Percentiles rank a stretch among this genome's conserved stretches.
Conservation (phyloP, 345 rosid genomes). For the Rubroshorea leprosula region DNA sequence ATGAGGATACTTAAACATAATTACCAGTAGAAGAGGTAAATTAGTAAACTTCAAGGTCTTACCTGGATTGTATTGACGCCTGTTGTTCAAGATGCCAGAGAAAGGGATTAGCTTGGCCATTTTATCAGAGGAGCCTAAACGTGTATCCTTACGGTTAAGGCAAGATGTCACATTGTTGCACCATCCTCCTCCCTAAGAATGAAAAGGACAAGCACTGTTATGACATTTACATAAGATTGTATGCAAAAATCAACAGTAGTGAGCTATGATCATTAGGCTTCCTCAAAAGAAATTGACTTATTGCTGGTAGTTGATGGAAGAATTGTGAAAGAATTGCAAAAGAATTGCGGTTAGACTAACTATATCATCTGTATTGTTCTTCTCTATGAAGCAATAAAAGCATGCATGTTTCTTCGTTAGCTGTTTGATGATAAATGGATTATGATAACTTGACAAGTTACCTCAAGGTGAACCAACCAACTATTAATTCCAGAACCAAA, state of each 20-base stretch:
- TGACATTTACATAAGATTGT: slow-evolving; percentile 10
- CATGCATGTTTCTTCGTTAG: no score
- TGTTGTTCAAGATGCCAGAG: slow-evolving; percentile 76
- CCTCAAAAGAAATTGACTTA: neutral
- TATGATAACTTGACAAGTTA: slow-evolving; percentile 23
- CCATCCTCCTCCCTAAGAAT: slow-evolving; percentile 81
- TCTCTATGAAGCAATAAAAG: neutral
- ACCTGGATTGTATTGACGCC: slow-evolving; percentile 63
- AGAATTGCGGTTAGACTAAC: neutral
- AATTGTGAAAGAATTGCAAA: no score
- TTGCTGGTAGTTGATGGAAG: neutral
- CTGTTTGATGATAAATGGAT: neutral
- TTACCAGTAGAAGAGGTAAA: neutral
- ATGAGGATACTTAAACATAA: neutral
- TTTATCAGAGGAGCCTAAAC: slow-evolving; percentile 67
- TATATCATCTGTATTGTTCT: no score
- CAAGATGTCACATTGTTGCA: slow-evolving; percentile 69
- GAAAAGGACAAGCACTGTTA: neutral
- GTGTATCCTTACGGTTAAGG: slow-evolving; percentile 50
- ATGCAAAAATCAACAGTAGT: slow-evolving; percentile 1
- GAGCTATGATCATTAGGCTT: neutral
- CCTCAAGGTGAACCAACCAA: slow-evolving; percentile 89
- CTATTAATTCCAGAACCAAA: slow-evolving; percentile 71
- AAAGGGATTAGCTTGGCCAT: slow-evolving; percentile 60
- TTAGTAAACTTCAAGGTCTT: neutral